Base-by-base conservation (phyloP, 305 asterid species). In the Rubia balearica region DNA sequence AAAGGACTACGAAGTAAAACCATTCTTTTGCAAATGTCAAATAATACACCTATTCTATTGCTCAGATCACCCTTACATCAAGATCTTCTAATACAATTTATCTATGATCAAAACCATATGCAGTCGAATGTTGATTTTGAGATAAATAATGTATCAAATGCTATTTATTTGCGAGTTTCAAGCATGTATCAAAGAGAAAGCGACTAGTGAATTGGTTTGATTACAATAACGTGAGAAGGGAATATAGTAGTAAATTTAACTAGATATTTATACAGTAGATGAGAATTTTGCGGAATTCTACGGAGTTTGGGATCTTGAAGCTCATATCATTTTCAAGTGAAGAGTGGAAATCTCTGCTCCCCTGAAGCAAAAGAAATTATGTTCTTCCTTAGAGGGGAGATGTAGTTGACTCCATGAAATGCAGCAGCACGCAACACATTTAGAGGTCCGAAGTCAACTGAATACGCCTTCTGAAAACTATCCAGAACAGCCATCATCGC, bases 341-440 rank as follows among this genome's bases (percentile, higher is more conserved):
- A 88, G 61, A 91, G 84, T 2, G 97, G 91, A 75, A 91, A 75
- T 61, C 84, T 74, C 77, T 81, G 83, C 70, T 86, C 89, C 46
- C 98, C 98, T 6, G 99, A 91, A 65, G 99, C 98, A 45, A 78
- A 94, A 16, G 90, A 83, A 78, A 95, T 92, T 11, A 95, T 90
- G 59, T 73, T 81, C 84, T 79, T 83, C 77, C 90, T 95, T 76
- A 95, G 79, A 6, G 98, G 99, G 4, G 93, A 84, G 62, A 94
- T 75, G 75, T 77, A 78, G 67, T 91, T 90, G 12, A 88, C 97
- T 60, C 90, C 98, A 70, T 87, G 94, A 71, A 94, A 86, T 48
- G 98, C 99, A 73, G 92, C 91, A 70, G 92, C 98, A 2, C 98
- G 84, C 68, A 94, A 69, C 6, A 85, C 79, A 57, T 91, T 94